Base-by-base conservation (phyloP, 2,329 filamentous ascomycete genomes). In the Fusarium chuoi region DNA sequence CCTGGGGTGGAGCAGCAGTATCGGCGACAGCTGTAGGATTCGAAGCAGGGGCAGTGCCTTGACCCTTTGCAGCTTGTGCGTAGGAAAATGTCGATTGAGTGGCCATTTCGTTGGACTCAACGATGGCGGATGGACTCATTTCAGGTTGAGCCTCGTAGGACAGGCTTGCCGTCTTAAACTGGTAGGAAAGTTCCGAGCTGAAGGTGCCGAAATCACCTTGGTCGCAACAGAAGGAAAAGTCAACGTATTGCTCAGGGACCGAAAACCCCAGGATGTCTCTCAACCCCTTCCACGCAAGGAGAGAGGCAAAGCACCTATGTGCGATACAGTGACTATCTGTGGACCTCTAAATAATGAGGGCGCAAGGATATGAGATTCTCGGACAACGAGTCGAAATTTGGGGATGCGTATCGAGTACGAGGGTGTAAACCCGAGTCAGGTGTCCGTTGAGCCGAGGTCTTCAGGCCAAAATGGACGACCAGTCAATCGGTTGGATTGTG, bases 31-130 rank as follows among this genome's bases (percentile, higher is more conserved):
- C 56, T 68, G 70, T 77, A 39, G 75, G 65, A 74, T 74, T 80
- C 65, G 80, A 80, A 35, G 79, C 81, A 72, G 78, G 78, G 61
- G 78, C 68, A 62, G 81, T 70, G 73, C 89, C 85, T 78, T 92
- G 89, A 79, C 95, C 94, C 83, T 96, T 96, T 68, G 96, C 96
- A 80, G 96, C 96, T 88, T 98, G 95, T 79, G 96, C 96, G 84
- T 98, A 98, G 68, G 96, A 98, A 82, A 98, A 98, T 39, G 90
- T 87, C 70, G 90, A 87, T 72, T 89, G 78, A 66, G 83, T 82
- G 74, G 88, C 88, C 89, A 90, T 90, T 68, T 82, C 79, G 76
- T 75, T 78, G 64, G 75, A 76, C 64, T 75, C 78, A 57, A 76
- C 65, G 61, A 76, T 71, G 46, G 76, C 75, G 75, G 77, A 73